Conservation (phyloP, 2,329 filamentous ascomycete genomes). For the Biscogniauxia marginata region DNA sequence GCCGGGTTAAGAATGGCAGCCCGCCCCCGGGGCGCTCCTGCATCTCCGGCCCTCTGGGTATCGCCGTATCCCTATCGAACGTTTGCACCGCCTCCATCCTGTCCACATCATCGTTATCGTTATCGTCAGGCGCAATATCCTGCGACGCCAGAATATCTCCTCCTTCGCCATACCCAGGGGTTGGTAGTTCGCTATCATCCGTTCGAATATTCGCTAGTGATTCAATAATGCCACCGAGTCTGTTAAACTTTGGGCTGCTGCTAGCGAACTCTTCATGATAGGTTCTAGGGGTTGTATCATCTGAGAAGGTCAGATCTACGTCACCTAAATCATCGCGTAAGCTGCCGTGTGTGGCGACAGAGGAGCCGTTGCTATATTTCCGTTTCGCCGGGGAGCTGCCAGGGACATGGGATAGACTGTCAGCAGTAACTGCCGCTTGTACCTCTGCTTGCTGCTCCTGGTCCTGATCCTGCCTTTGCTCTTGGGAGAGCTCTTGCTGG, state of each 20-base stretch:
- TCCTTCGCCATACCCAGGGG: not conserved
- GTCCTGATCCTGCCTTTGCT: constrained; percentile 29
- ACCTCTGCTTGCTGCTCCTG: constrained; percentile 12
- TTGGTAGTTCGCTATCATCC: constrained; percentile 5
- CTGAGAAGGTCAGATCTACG: constrained; percentile 26
- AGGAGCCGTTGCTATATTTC: constrained; percentile 30
- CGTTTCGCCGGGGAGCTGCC: constrained; percentile 16
- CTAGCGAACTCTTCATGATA: constrained; percentile 10
- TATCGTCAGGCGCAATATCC: constrained; percentile 13
- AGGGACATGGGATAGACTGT: constrained; percentile 17
- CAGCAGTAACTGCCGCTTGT: constrained; percentile 15
- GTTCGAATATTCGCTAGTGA: constrained; percentile 20
- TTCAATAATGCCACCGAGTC: constrained; percentile 18
- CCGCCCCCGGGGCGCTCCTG: constrained; percentile 37
- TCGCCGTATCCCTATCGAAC: not conserved
- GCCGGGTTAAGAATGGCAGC: constrained; percentile 27
- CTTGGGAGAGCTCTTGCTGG: constrained; percentile 46
- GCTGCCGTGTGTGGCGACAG: constrained; percentile 31
- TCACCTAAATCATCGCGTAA: constrained; percentile 23
- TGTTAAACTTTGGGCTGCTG: constrained; percentile 10
- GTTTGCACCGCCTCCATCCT: constrained; percentile 13
- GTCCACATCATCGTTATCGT: constrained; percentile 23
- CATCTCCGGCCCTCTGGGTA: constrained; percentile 43
- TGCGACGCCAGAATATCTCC: not conserved
- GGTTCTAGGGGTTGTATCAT: constrained; percentile 4